A percentile compares a stretch with the other conserved stretches of the same genome.
These are phyloP conservation scores for Beverwykella pulmonaria DNA, from an alignment of 495 filamentous ascomycete genomes.

Conservation along the genomic window DNA sequence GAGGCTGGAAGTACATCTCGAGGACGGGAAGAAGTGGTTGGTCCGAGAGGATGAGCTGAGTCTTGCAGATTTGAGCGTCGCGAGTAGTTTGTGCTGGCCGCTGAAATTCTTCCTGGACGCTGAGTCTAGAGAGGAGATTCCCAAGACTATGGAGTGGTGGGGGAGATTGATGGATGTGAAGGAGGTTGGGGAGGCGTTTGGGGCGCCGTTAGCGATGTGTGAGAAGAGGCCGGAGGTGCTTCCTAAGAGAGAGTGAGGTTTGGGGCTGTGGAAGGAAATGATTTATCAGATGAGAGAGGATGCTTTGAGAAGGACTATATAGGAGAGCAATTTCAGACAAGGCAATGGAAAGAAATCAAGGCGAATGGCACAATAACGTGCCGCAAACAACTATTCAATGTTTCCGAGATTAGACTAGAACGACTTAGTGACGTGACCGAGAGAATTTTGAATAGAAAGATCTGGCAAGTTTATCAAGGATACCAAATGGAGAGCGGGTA, in stretches of 20 bases:
- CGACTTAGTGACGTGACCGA: too few relatives aligned
- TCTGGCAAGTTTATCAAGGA: too few relatives aligned
- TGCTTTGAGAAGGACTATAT: not conserved
- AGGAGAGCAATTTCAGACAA: too few relatives aligned
- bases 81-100: slow-evolving; percentile 46
- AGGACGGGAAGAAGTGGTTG: slow-evolving; percentile 48
- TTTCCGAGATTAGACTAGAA: too few relatives aligned
- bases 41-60: slow-evolving; percentile 50
- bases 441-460: too few relatives aligned
- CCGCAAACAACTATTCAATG: too few relatives aligned
- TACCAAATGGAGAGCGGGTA: too few relatives aligned
- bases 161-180: slow-evolving; percentile 49
- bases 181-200: slow-evolving; percentile 56
- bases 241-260: too few relatives aligned
- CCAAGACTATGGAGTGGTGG: slow-evolving; percentile 52
- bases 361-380: too few relatives aligned
- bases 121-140: slow-evolving; percentile 54
- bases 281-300: not conserved
- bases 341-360: too few relatives aligned
- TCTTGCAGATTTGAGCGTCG: slow-evolving; percentile 59
- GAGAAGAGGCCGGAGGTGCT: slow-evolving; percentile 46
- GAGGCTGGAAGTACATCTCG: slow-evolving; percentile 48
- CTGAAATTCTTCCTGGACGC: slow-evolving; percentile 53
- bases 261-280: slow-evolving; percentile 1
- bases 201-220: slow-evolving; percentile 47